A percentile compares a stretch with the other conserved stretches of the same genome.
phyloP scores from a whole-genome alignment of 176 grass and related monocot species.

The Stipa capillata region DNA sequence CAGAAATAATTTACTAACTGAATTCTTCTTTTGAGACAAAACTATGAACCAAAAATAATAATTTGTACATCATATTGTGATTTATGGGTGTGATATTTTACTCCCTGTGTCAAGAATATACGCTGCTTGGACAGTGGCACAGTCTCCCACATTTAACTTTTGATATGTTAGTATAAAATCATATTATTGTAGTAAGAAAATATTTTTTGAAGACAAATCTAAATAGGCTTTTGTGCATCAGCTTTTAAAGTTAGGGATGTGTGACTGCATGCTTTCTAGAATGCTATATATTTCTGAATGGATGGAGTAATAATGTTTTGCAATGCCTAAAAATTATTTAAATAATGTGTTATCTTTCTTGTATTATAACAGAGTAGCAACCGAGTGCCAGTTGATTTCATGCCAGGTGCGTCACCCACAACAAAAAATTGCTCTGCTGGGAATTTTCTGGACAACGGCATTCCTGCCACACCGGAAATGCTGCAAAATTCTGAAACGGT shows the following conservation, averaged over 20 bases:
- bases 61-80: background rate
- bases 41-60: background rate
- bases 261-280: background rate
- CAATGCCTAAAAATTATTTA: background rate
- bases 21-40: background rate
- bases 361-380: conserved; percentile 46
- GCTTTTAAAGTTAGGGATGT: background rate
- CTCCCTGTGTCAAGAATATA: background rate
- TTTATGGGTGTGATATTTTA: background rate
- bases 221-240: background rate
- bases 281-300: background rate
- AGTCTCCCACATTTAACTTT: background rate
- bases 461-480: conserved; percentile 26
- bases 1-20: background rate
- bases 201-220: background rate
- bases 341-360: background rate
- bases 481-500: conserved; percentile 43
- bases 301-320: background rate
- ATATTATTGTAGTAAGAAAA: background rate
- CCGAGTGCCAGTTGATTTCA: conserved; percentile 36
- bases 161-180: background rate
- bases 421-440: conserved; percentile 27
- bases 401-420: conserved; percentile 27
- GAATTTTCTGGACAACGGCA: conserved; percentile 47
- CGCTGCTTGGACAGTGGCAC: background rate